These are phyloP conservation scores for Cordyceps javanica DNA, from an alignment of 2,329 filamentous ascomycete genomes.

Conservation along the genomic window DNA sequence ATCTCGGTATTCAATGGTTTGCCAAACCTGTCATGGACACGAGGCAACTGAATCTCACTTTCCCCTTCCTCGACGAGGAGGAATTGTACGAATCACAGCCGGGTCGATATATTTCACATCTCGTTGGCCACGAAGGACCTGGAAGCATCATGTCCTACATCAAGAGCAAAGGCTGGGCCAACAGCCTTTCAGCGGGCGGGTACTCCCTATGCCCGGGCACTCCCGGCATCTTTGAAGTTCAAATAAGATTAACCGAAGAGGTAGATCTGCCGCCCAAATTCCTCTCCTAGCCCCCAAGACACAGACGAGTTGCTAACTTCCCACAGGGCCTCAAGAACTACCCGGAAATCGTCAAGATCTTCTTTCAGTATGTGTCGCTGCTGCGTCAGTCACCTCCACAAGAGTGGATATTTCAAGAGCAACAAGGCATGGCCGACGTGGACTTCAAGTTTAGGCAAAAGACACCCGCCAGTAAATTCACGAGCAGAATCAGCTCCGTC, in stretches of 20 bases:
- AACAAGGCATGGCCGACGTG: constrained; percentile 83
- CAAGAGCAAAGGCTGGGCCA: constrained; percentile 87
- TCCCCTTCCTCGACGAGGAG: constrained; percentile 83
- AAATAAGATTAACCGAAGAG: constrained; percentile 76
- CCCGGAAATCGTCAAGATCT: constrained; percentile 70
- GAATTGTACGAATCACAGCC: constrained; percentile 73
- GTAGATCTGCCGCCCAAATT: constrained; percentile 34
- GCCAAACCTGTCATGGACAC: constrained; percentile 90
- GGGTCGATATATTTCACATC: constrained; percentile 77
- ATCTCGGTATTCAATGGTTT: constrained; percentile 65
- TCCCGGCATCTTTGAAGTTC: constrained; percentile 72
- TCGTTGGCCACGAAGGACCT: constrained; percentile 88
- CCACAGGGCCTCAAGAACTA: constrained; percentile 69
- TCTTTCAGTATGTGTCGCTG: constrained; percentile 90
- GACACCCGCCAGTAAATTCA: constrained; percentile 81
- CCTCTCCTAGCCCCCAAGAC: no score
- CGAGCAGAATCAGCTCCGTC: constrained; percentile 72
- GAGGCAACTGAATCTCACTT: constrained; percentile 70
- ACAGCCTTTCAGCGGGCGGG: constrained; percentile 70
- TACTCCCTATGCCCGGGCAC: constrained; percentile 70
- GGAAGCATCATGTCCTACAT: constrained; percentile 87
- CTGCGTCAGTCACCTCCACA: constrained; percentile 74
- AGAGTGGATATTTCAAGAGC: constrained; percentile 91
- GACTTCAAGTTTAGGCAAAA: constrained; percentile 96
- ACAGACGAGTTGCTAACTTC: constrained; percentile 5